phyloP scores from a whole-genome alignment of 495 filamentous ascomycete genomes.

The Choiromyces venosus region DNA sequence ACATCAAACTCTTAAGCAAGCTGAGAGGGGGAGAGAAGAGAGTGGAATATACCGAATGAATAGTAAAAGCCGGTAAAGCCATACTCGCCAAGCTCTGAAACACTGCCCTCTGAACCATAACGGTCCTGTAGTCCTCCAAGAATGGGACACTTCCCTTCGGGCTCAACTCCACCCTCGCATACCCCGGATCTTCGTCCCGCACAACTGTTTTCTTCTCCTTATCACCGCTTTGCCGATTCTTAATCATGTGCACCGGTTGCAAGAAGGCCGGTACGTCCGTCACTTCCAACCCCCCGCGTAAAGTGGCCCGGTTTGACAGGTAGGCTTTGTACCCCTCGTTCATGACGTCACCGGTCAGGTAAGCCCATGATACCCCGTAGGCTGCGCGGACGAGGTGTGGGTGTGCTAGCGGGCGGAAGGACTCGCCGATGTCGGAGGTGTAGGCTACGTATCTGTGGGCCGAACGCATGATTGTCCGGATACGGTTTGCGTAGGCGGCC shows the following conservation, averaged over 20 bases:
- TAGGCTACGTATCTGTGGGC: constrained; percentile 97
- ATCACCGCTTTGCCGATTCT: constrained; percentile 21
- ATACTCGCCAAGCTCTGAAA: constrained; percentile 90
- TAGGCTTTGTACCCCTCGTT: constrained; percentile 97
- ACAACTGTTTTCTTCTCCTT: neutral
- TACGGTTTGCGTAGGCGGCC: constrained; percentile 80
- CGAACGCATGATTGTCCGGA: constrained; percentile 81
- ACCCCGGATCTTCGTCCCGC: neutral
- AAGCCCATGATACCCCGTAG: constrained; percentile 89
- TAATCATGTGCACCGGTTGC: neutral
- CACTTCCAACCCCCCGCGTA: constrained; percentile 17
- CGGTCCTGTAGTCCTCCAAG: constrained; percentile 81
- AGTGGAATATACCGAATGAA: constrained; percentile 57
- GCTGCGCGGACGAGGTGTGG: constrained; percentile 72
- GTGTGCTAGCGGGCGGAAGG: constrained; percentile 88
- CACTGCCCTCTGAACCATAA: constrained; percentile 82
- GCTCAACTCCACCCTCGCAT: constrained; percentile 9
- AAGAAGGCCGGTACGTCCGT: constrained; percentile 19
- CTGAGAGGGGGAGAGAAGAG: neutral
- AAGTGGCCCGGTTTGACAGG: constrained; percentile 44
- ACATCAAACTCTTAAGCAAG: neutral
- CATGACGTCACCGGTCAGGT: constrained; percentile 80
- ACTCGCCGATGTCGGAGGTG: constrained; percentile 94
- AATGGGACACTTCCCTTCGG: constrained; percentile 59
- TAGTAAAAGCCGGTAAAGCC: constrained; percentile 91